Evolutionary conservation across 768 basidiomycete genomes (phyloP).

Genomic region (Lentinus tigrinus): DNA sequence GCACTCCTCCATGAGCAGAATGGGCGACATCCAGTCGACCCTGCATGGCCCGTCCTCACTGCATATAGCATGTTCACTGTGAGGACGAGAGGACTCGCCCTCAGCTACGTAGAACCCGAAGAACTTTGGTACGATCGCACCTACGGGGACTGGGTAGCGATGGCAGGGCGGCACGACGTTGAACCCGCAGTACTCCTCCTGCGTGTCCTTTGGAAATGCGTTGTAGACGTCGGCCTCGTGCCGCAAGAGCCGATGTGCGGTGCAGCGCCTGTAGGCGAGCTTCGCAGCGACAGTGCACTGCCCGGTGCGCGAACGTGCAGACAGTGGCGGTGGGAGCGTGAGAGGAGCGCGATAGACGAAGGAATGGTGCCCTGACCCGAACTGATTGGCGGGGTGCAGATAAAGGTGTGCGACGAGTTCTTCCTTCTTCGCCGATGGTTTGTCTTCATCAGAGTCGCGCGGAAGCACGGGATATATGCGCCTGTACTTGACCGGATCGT

Average conservation of each 20-base stretch:
- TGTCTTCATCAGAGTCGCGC: not conserved
- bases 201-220: constrained; percentile 43
- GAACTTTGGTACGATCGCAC: constrained; percentile 59
- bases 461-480: constrained; percentile 12
- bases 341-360: constrained; percentile 48
- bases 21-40: constrained; percentile 30
- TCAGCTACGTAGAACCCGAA: constrained; percentile 53
- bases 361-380: constrained; percentile 55
- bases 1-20: constrained; percentile 49
- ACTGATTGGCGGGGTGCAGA: constrained; percentile 34
- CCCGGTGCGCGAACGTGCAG: constrained; percentile 21
- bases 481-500: constrained; percentile 15
- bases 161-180: constrained; percentile 40
- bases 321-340: constrained; percentile 42
- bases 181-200: constrained; percentile 50
- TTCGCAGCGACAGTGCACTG: constrained; percentile 30
- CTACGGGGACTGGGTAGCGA: constrained; percentile 43
- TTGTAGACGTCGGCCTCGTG: constrained; percentile 46
- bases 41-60: constrained; percentile 7
- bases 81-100: not conserved
- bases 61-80: constrained; percentile 22
- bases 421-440: not conserved
- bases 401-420: constrained; percentile 44
- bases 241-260: constrained; percentile 19
- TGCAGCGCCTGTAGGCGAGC: constrained; percentile 2